These are phyloP conservation scores for Prunus dulcis DNA, from an alignment of 306 rosid species.

Conservation along the genomic window DNA sequence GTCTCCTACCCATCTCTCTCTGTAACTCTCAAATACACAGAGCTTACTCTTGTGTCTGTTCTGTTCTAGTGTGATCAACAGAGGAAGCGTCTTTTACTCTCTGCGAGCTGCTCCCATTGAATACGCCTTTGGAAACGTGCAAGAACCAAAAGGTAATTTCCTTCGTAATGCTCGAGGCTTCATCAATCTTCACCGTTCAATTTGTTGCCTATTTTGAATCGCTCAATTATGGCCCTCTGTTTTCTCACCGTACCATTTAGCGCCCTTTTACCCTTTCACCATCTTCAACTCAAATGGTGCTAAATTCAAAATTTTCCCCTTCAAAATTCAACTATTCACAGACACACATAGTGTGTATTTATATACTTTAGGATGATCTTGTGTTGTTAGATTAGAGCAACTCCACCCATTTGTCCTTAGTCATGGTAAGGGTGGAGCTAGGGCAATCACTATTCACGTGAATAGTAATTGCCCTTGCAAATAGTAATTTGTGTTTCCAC, in stretches of 20 bases:
- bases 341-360: too few relatives aligned
- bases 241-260: not conserved
- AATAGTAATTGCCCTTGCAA: too few relatives aligned
- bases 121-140: not conserved
- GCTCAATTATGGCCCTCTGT: not conserved
- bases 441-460: too few relatives aligned
- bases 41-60: too few relatives aligned
- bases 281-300: too few relatives aligned
- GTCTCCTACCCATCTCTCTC: not conserved
- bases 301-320: too few relatives aligned
- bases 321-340: too few relatives aligned
- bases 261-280: not conserved
- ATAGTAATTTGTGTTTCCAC: too few relatives aligned
- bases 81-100: not conserved
- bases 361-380: too few relatives aligned
- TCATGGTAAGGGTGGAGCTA: too few relatives aligned
- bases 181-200: slow-evolving; percentile 7
- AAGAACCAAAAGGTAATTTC: not conserved
- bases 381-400: too few relatives aligned
- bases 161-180: not conserved
- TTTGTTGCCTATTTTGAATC: not conserved
- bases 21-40: not conserved
- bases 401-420: too few relatives aligned
- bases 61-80: not conserved
- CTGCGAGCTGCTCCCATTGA: not conserved